Evolutionary conservation across 352 stramenopile genomes (phyloP).

Genomic region (Pythium phragmiticola): DNA sequence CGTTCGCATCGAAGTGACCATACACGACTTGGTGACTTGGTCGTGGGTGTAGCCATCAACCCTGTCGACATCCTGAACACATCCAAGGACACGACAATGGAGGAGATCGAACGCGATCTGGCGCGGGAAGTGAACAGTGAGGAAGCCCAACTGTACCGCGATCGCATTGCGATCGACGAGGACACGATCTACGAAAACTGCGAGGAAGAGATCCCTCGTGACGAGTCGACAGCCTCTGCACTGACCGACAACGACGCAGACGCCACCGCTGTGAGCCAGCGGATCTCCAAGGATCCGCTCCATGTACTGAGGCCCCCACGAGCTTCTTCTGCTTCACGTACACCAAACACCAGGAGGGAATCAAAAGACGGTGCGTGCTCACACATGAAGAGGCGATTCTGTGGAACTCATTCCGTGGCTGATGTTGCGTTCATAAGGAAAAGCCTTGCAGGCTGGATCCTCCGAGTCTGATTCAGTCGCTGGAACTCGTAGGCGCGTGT

Average conservation of each 20-base stretch:
- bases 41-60: conserved; percentile 41
- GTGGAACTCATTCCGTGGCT: not conserved
- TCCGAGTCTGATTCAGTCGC: no score
- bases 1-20: not conserved
- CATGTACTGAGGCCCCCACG: not conserved
- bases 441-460: not conserved
- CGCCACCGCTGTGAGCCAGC: not conserved
- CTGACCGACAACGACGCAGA: not conserved
- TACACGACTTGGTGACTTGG: not conserved
- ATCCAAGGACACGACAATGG: conserved; percentile 43
- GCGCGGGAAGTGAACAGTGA: conserved; percentile 46
- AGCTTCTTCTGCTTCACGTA: not conserved
- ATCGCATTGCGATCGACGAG: conserved; percentile 27
- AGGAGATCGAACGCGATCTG: conserved; percentile 51
- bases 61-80: conserved; percentile 54
- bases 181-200: not conserved
- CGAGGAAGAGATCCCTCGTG: no score
- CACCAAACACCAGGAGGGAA: not conserved
- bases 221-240: no score
- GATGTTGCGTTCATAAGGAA: not conserved
- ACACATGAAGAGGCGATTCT: not conserved
- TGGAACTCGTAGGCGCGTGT: not conserved
- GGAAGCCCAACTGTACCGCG: conserved; percentile 37
- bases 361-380: conserved; percentile 2
- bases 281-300: not conserved